Conservation (phyloP, 1,284 basidiomycete species). For the Ustilago cynodontis region DNA sequence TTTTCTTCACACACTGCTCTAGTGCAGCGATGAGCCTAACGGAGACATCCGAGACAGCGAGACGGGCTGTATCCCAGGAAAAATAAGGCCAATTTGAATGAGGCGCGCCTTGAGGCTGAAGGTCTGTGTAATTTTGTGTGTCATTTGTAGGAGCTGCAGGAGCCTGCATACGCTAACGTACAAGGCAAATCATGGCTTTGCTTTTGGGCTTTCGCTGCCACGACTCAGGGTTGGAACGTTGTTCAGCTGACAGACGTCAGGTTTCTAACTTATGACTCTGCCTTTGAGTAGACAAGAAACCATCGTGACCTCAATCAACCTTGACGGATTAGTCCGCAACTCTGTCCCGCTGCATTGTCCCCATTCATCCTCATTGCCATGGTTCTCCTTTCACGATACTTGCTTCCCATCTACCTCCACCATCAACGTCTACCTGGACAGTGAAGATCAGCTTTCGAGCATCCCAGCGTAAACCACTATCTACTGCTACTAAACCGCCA, state of each 20-base stretch:
- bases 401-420: background rate
- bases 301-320: background rate
- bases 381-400: too few relatives aligned
- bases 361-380: background rate
- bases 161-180: background rate
- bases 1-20: background rate
- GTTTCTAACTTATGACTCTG: background rate
- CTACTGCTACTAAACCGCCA: background rate
- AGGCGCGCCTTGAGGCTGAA: background rate
- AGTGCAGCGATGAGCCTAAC: background rate
- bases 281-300: background rate
- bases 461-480: background rate
- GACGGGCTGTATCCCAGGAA: constrained; percentile 6
- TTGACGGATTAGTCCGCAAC: background rate
- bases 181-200: background rate
- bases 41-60: constrained; percentile 20
- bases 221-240: constrained; percentile 1
- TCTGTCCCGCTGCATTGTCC: background rate
- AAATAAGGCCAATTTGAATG: background rate
- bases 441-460: background rate
- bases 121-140: background rate
- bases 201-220: background rate
- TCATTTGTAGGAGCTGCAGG: constrained; percentile 15
- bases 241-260: constrained; percentile 1
- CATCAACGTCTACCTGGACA: background rate